These are phyloP conservation scores for Pyrus pyrifolia DNA, from an alignment of 306 rosid genomes.

Conservation along the genomic window DNA sequence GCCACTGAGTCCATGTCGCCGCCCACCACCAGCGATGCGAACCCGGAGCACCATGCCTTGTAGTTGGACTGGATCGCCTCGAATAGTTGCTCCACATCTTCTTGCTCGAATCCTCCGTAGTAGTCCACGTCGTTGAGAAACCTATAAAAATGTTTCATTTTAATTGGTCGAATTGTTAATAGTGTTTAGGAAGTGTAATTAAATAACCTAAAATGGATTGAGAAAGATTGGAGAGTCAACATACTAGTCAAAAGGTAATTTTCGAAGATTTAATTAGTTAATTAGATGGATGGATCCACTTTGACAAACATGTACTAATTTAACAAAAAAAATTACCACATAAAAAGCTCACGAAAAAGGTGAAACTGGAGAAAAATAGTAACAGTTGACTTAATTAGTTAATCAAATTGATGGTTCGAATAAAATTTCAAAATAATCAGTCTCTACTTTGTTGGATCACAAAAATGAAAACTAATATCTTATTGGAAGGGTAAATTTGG, in stretches of 20 bases:
- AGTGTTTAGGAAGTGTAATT: background rate
- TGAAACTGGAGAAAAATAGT: too few relatives aligned
- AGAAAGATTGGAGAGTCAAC: background rate
- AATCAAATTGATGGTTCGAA: too few relatives aligned
- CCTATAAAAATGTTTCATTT: slow-evolving; percentile 20
- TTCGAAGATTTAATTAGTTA: background rate
- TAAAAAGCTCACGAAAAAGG: too few relatives aligned
- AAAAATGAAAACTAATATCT: background rate
- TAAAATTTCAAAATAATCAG: too few relatives aligned
- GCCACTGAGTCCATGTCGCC: slow-evolving; percentile 87
- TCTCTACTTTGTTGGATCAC: background rate
- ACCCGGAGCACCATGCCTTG: slow-evolving; percentile 83
- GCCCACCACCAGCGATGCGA: slow-evolving; percentile 71
- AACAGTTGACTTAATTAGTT: too few relatives aligned
- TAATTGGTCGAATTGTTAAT: background rate
- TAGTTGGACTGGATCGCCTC: slow-evolving; percentile 58
- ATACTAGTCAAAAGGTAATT: background rate
- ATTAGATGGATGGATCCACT: background rate
- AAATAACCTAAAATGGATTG: slow-evolving; percentile 2
- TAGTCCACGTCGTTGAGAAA: slow-evolving; percentile 66
- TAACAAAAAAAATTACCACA: too few relatives aligned
- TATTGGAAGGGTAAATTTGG: background rate
- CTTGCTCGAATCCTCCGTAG: slow-evolving; percentile 80
- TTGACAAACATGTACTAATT: too few relatives aligned
- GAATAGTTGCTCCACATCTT: slow-evolving; percentile 61